phyloP scores from a whole-genome alignment of 2,329 filamentous ascomycete species.

The Xylaria arbuscula region DNA sequence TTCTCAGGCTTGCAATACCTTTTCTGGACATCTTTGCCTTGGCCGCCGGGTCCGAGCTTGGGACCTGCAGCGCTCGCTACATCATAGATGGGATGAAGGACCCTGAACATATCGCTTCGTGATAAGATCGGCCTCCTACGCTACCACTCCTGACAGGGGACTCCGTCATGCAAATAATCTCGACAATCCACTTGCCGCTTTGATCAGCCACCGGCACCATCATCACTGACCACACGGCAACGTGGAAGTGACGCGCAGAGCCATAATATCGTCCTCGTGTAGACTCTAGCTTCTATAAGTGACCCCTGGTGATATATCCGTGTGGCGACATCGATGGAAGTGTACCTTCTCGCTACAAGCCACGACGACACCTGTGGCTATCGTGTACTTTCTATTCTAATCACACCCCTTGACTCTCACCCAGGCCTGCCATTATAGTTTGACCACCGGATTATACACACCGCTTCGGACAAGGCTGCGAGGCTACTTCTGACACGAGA shows the following conservation, averaged over 20 bases:
- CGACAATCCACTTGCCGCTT: slow-evolving; percentile 26
- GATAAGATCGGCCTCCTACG: slow-evolving; percentile 31
- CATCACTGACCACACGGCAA: slow-evolving; percentile 15
- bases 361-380: slow-evolving; percentile 3
- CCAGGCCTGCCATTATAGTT: neutral
- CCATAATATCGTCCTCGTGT: neutral
- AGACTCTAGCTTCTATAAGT: neutral
- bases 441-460: slow-evolving; percentile 12
- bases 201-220: slow-evolving; percentile 23
- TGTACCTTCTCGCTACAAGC: slow-evolving; percentile 16
- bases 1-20: slow-evolving; percentile 23
- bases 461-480: slow-evolving; percentile 14
- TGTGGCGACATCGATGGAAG: slow-evolving; percentile 24
- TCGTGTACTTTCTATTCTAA: slow-evolving; percentile 4
- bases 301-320: slow-evolving; percentile 16
- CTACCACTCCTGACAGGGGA: slow-evolving; percentile 17
- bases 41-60: slow-evolving; percentile 14
- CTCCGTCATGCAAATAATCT: slow-evolving; percentile 20
- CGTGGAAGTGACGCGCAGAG: slow-evolving; percentile 14
- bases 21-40: slow-evolving; percentile 16
- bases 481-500: slow-evolving; percentile 29
- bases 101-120: slow-evolving; percentile 15
- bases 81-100: slow-evolving; percentile 17
- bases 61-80: slow-evolving; percentile 23
- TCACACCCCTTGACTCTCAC: slow-evolving; percentile 13